phyloP scores from a whole-genome alignment of 306 rosid genomes.

The Cucumis hystrix region DNA sequence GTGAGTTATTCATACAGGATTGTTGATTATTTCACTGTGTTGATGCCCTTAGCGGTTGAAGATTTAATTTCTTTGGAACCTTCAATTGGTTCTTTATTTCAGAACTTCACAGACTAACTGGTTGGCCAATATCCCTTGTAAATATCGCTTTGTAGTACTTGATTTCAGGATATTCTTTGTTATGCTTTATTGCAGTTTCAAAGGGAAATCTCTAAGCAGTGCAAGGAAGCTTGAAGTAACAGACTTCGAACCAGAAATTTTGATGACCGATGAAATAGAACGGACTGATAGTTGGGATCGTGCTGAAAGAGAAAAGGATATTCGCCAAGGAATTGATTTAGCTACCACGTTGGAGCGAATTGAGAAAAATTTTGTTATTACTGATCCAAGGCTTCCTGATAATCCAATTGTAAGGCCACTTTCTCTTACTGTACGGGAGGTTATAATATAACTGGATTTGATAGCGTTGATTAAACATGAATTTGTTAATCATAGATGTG shows the following conservation, averaged over 20 bases:
- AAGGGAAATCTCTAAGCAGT: slow-evolving; percentile 47
- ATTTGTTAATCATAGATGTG: not conserved
- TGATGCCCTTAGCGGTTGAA: not conserved
- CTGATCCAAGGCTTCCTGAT: slow-evolving; percentile 98
- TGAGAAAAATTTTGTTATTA: slow-evolving; percentile 91
- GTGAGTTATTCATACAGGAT: slow-evolving; percentile 22
- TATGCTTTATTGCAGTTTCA: slow-evolving; percentile 30
- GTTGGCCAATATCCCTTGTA: not conserved
- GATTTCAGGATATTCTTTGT: not conserved
- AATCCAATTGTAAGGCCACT: slow-evolving; percentile 67
- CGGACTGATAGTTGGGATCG: slow-evolving; percentile 41
- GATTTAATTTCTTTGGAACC: not conserved
- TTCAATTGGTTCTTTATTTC: not conserved
- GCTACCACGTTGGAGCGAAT: slow-evolving; percentile 96
- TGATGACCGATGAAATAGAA: slow-evolving; percentile 57
- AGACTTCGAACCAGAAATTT: slow-evolving; percentile 49
- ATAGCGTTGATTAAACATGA: not conserved
- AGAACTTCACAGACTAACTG: not conserved
- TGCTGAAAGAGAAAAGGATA: slow-evolving; percentile 55
- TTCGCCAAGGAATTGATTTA: slow-evolving; percentile 86
- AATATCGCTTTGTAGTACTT: not conserved
- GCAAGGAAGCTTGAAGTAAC: slow-evolving; percentile 30
- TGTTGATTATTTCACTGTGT: not conserved
- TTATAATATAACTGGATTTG: not conserved
- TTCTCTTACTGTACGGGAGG: not conserved